These are phyloP conservation scores for Pterulicium gracile DNA, from an alignment of 1,284 basidiomycete genomes.

Conservation along the genomic window DNA sequence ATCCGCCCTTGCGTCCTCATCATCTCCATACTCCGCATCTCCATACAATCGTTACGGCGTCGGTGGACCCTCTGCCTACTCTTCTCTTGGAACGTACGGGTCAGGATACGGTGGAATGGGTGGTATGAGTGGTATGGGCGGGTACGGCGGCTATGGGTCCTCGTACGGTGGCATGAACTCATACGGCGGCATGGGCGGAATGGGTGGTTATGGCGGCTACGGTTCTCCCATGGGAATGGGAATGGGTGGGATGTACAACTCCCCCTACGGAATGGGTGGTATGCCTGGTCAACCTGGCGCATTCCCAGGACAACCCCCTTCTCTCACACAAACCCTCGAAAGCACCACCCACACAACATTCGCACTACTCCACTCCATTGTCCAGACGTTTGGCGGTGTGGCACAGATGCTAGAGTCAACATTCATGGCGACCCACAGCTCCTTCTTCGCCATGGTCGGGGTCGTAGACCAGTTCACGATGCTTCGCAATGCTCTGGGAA, in stretches of 20 bases:
- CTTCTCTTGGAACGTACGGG: constrained; percentile 21
- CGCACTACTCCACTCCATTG: constrained; percentile 86
- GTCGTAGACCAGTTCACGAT: constrained; percentile 94
- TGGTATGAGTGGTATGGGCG: constrained; percentile 22
- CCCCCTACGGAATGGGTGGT: constrained; percentile 32
- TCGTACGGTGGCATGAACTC: constrained; percentile 30
- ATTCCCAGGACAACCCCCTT: constrained; percentile 24
- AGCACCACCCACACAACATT: constrained; percentile 89
- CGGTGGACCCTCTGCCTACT: constrained; percentile 29
- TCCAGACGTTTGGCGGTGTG: constrained; percentile 92
- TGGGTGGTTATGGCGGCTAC: constrained; percentile 23
- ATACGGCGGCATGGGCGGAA: constrained; percentile 33
- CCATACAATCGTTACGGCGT: constrained; percentile 5
- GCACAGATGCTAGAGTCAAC: constrained; percentile 98
- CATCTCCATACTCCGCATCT: constrained; percentile 20
- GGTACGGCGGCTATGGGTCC: constrained; percentile 17
- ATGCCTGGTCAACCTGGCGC: constrained; percentile 22
- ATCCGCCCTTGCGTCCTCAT: constrained; percentile 19
- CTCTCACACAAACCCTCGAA: constrained; percentile 83
- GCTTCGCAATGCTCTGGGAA: constrained; percentile 86
- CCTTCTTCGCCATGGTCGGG: constrained; percentile 98
- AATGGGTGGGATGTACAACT: constrained; percentile 18
- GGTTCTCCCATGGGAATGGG: constrained; percentile 29
- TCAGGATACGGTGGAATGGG: constrained; percentile 16
- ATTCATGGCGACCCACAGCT: constrained; percentile 97